Percentiles rank a stretch among this genome's conserved stretches.
Conservation (phyloP, 164 flowering plant species). For the Vitis rotundifolia region DNA sequence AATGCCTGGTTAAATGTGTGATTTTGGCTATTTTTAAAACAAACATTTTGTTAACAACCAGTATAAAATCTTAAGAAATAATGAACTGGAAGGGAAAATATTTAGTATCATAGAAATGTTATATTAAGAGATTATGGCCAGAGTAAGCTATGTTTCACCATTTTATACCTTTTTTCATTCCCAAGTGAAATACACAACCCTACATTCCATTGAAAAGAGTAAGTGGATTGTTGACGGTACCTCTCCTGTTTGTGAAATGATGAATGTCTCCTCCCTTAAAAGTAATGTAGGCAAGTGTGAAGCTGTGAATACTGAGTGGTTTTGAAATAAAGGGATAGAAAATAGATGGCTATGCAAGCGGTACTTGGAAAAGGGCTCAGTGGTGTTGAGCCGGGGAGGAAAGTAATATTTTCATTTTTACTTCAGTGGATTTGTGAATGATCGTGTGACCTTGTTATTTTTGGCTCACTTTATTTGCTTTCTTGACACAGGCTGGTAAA, state of each 20-base stretch:
- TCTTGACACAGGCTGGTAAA: slow-evolving; percentile 40
- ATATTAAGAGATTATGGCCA: not conserved
- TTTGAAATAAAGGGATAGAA: not conserved
- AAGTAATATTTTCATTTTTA: not conserved
- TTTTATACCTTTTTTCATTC: not conserved
- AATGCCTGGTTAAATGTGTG: not conserved
- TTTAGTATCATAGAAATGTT: not conserved
- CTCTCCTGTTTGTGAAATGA: not conserved
- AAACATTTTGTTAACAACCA: too few species aligned
- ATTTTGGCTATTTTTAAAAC: not conserved
- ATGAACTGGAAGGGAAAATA: not conserved
- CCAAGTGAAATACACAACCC: not conserved
- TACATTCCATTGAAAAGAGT: not conserved
- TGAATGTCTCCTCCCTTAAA: too few species aligned
- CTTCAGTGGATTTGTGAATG: not conserved
- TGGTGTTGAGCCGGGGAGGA: not conserved
- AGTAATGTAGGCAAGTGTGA: not conserved
- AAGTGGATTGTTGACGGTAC: not conserved
- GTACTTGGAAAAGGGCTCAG: not conserved
- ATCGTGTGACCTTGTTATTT: not conserved
- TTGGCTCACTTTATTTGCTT: not conserved
- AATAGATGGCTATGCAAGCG: not conserved
- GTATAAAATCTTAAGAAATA: not conserved
- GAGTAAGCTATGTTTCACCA: not conserved
- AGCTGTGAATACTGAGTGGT: not conserved